A percentile compares a stretch with the other conserved stretches of the same genome.
Conservation (phyloP, 2,329 filamentous ascomycete species). For the Alternaria rosae region DNA sequence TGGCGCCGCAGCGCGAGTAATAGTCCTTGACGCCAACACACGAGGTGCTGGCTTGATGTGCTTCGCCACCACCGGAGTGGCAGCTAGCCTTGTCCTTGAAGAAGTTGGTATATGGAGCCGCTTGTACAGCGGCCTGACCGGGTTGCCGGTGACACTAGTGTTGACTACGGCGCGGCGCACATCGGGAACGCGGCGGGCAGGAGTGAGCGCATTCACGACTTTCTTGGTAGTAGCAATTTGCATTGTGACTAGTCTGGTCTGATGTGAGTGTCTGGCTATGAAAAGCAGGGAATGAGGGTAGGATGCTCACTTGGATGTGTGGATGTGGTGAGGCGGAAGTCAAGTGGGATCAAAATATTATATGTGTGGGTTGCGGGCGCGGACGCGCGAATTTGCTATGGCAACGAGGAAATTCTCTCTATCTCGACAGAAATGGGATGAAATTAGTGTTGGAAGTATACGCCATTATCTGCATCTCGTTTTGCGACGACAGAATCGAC, state of each 20-base stretch:
- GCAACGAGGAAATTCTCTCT: not conserved
- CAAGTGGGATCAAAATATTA: not conserved
- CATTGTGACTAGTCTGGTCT: not conserved
- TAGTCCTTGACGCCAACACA: slow-evolving; percentile 1
- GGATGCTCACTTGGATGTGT: not conserved
- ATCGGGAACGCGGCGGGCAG: slow-evolving; percentile 9
- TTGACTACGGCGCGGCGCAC: slow-evolving; percentile 1
- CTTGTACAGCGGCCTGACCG: slow-evolving; percentile 7
- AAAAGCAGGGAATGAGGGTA: too few species aligned
- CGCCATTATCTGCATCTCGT: not conserved
- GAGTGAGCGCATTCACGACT: not conserved
- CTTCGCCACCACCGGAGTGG: not conserved
- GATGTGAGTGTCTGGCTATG: not conserved
- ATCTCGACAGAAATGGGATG: not conserved
- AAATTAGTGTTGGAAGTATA: not conserved
- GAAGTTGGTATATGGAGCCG: slow-evolving; percentile 1
- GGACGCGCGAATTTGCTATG: not conserved
- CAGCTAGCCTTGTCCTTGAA: not conserved
- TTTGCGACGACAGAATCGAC: not conserved
- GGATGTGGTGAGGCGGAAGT: not conserved
- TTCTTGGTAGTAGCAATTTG: not conserved
- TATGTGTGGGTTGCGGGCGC: not conserved
- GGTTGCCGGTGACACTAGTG: slow-evolving; percentile 5
- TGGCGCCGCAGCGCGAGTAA: not conserved
- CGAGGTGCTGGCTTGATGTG: not conserved